Conservation (phyloP, 768 basidiomycete species). For the Suillus americanus region DNA sequence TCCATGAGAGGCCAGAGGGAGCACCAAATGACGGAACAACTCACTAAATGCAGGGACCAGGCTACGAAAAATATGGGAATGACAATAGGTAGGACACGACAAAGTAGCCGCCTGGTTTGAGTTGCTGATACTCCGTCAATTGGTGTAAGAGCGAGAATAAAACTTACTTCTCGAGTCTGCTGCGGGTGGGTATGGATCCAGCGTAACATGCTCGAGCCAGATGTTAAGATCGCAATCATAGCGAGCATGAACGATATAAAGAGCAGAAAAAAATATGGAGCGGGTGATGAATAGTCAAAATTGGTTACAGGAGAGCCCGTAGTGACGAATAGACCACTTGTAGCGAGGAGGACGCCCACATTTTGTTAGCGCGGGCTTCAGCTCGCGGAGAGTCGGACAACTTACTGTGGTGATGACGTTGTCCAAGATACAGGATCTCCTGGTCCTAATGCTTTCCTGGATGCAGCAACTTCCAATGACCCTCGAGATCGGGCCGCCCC, state of each 20-base stretch:
- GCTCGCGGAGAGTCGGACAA: neutral
- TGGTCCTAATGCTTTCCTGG: neutral
- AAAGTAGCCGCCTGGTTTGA: neutral
- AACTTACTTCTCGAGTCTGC: neutral
- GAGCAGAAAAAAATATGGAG: neutral
- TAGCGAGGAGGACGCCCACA: neutral
- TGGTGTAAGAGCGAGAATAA: neutral
- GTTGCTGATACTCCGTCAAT: neutral
- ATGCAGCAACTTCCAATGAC: neutral
- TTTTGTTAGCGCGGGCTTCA: neutral
- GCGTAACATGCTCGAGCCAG: neutral
- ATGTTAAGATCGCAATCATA: neutral
- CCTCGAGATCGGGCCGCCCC: neutral
- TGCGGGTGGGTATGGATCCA: neutral
- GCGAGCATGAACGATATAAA: neutral
- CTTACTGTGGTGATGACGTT: neutral
- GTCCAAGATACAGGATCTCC: neutral
- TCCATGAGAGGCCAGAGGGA: neutral
- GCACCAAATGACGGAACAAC: neutral
- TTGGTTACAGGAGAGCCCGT: neutral
- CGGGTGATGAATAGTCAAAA: neutral
- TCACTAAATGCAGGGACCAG: neutral
- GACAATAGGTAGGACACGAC: neutral
- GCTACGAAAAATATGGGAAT: neutral
- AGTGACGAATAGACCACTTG: neutral